A percentile compares a stretch with the other conserved stretches of the same genome.
phyloP scores from a whole-genome alignment of 106 monocot genomes.

The Dendrobium huoshanense region DNA sequence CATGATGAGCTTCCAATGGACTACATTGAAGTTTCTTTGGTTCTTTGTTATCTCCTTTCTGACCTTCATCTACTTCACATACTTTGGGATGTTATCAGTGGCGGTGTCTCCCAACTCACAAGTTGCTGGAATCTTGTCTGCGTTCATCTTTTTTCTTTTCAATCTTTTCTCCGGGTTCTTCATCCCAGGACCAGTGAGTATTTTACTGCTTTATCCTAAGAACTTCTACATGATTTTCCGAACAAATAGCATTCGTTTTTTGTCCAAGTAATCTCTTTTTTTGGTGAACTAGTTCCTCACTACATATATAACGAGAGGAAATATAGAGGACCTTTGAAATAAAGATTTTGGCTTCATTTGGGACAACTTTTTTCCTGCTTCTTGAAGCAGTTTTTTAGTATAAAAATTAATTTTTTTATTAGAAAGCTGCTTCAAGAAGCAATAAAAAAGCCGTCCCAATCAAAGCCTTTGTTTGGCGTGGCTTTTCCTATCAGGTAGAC shows the following conservation, averaged over 20 bases:
- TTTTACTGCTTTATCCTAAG: background rate
- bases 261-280: background rate
- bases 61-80: constrained; percentile 48
- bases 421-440: no score
- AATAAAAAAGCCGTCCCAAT: no score
- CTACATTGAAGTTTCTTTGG: constrained; percentile 37
- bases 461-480: no score
- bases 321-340: no score
- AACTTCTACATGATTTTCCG: background rate
- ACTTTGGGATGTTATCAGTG: constrained; percentile 51
- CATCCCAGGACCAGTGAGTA: constrained; percentile 39
- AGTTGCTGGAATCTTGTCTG: constrained; percentile 28
- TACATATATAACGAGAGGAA: no score
- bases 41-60: constrained; percentile 39
- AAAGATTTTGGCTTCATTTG: no score
- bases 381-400: no score
- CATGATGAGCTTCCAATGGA: constrained; percentile 36
- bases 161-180: constrained; percentile 42
- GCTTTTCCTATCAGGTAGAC: no score
- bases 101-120: constrained; percentile 33
- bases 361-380: no score
- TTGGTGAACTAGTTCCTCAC: no score
- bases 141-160: constrained; percentile 36
- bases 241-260: background rate
- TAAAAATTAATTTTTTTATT: no score